Base-by-base conservation (phyloP, 495 filamentous ascomycete genomes). In the Penicillium daleae region DNA sequence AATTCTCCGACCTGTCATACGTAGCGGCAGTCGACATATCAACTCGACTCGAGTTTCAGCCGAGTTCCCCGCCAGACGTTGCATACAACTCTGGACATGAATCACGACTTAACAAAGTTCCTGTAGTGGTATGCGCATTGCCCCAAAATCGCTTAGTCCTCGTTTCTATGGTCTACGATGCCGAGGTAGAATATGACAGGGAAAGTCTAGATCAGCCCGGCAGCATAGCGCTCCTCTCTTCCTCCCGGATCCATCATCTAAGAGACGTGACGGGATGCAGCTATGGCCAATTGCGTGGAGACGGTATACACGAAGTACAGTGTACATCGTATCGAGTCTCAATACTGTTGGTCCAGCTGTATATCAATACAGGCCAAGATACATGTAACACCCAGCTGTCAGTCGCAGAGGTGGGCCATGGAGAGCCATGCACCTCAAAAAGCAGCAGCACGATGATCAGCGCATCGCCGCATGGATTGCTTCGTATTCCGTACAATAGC, bases 371-470 rank as follows among this genome's bases (percentile, higher is more conserved):
- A 29, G 5, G 4, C 24, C 15, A 50, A 50, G n/a, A n/a, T n/a
- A n/a, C n/a, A n/a, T n/a, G n/a, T n/a, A n/a, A n/a, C n/a, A n/a
- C n/a, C n/a, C n/a, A n/a, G n/a, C n/a, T n/a, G n/a, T n/a, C n/a
- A n/a, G n/a, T n/a, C n/a, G n/a, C n/a, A n/a, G n/a, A n/a, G n/a
- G n/a, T n/a, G n/a, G n/a, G n/a, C n/a, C n/a, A n/a, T 44, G 19
- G 7, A 22, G 40, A 24, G 12, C n/a, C 9, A 35, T 9, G 19
- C 44, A 32, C 61, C 29, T 35, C 49, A 53, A 63, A 59, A 31
- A 33, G 37, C 29, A 27, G 56, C 35, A 26, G 19, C 7, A 24
- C 31, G 56, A 53, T 21, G 61, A 63, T 63, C 61, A 49, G 44
- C 26, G 35, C 37, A 13, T n/a, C n/a, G n/a, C n/a, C n/a, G n/a